Conservation (phyloP, 805 yeast genomes). For the Myxozyma lipomycoides region DNA sequence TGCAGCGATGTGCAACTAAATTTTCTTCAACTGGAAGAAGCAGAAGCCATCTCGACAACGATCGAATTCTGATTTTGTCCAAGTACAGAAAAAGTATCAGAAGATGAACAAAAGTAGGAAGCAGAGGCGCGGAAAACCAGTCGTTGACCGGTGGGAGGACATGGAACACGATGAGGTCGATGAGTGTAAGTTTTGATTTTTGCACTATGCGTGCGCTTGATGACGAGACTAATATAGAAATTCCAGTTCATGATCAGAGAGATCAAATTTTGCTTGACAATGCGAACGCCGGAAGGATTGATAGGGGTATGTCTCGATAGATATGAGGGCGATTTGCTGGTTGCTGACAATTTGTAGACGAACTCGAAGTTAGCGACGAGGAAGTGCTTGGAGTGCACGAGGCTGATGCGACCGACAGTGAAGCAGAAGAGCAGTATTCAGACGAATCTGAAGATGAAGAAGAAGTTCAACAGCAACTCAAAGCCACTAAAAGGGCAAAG, state of each 20-base stretch:
- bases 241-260: conserved; percentile 33
- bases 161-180: conserved; percentile 36
- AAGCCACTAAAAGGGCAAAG: not conserved
- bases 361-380: conserved; percentile 48
- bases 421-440: conserved; percentile 47
- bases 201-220: not conserved
- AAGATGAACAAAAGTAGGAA: not conserved
- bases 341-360: conserved; percentile 13
- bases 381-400: conserved; percentile 49
- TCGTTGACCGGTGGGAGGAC: conserved; percentile 28
- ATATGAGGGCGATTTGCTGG: not conserved
- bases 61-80: too few species aligned
- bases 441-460: conserved; percentile 40
- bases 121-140: not conserved
- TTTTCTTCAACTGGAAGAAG: too few species aligned
- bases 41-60: too few species aligned
- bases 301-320: conserved; percentile 25
- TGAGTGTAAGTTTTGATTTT: conserved; percentile 27
- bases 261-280: conserved; percentile 34
- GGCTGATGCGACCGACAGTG: conserved; percentile 38
- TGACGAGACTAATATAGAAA: not conserved
- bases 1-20: too few species aligned
- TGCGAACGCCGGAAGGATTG: conserved; percentile 20
- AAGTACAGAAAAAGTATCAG: too few species aligned
- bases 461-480: conserved; percentile 43